Base-by-base conservation (phyloP, 2,329 filamentous ascomycete genomes). In the Juglanconis juglandina region DNA sequence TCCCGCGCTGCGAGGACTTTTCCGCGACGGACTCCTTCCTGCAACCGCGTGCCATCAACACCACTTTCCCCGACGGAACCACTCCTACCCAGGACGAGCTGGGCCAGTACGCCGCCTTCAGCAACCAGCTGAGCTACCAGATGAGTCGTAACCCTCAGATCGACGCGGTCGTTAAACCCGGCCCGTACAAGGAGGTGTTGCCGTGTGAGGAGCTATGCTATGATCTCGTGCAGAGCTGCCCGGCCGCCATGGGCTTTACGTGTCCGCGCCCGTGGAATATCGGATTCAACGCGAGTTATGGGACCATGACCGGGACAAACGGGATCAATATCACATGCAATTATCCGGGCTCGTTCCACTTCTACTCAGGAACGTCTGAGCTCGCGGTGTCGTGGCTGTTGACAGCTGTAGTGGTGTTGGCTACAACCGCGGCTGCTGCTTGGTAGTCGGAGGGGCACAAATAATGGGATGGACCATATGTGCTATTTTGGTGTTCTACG, bases 1-100 rank as follows among this genome's bases (percentile, higher is more conserved):
- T 99, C 63, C 95, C 95, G 1, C 90, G 93, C 35, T 99, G 95
- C 77, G 88, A 91, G 69, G 94, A 97, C 75, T 95, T 90, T 68
- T 84, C 81, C 64, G 75, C 79, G 1, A 73, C 79, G 35, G 68
- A 74, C 10, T 1, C 39, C 0, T 86, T 77, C 69, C 81, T 92
- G 2, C 84, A 87, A 62, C 78, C 82, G 24, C 89, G 95, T 50
- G 95, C 94, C 68, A 82, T 92, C 56, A 85, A 80, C 37, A 85
- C 88, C 61, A 68, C 81, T 0, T 94, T 93, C 67, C 82, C 88
- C 17, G 89, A 96, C 69, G 87, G 88, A n/a, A 83, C 83, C 0
- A 69, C 68, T 2, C 75, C 87, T 0, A 75, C 79, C 1, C 69
- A 75, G 9, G 67, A 76, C 46, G 66, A 72, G 8, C 66, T 76